phyloP scores from a whole-genome alignment of 1,284 basidiomycete species.

The Pisolithus thermaeus region DNA sequence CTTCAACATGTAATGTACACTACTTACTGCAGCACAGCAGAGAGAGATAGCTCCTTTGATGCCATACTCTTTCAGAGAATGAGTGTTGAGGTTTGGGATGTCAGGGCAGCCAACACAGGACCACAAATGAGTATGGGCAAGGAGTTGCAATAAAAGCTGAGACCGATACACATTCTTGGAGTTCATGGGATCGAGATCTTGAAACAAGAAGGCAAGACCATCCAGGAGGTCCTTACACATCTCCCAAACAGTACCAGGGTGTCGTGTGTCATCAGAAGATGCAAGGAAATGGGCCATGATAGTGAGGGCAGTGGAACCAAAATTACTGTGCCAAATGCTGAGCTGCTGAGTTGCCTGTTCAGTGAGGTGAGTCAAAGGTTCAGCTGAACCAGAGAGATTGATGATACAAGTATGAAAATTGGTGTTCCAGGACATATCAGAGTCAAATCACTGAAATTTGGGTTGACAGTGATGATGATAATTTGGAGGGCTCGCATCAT shows the following conservation, averaged over 20 bases:
- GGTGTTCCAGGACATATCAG: background rate
- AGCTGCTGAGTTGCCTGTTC: conserved; percentile 2
- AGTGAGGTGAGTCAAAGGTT: too few relatives aligned
- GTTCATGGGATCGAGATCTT: background rate
- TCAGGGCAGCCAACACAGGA: background rate
- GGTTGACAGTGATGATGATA: background rate
- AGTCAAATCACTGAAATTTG: background rate
- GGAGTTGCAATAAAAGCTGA: background rate
- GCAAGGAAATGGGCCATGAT: conserved; percentile 7
- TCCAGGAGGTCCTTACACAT: background rate
- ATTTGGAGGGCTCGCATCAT: background rate
- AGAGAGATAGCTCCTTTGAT: background rate
- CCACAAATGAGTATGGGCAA: background rate
- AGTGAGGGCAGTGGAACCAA: conserved; percentile 5
- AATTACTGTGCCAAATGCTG: conserved; percentile 6
- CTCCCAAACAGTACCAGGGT: background rate
- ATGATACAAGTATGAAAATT: background rate
- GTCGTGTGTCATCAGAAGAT: background rate
- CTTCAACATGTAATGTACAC: too few relatives aligned
- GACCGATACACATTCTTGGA: background rate
- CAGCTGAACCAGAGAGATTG: too few relatives aligned
- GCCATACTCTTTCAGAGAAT: background rate
- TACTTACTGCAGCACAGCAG: background rate
- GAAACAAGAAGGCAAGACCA: background rate
- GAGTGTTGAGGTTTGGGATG: background rate